Evolutionary conservation across 371 early-diverging fungal species (phyloP), one percentile per base, ranked within the genome.

Genomic region (Mucor mucedo): DNA sequence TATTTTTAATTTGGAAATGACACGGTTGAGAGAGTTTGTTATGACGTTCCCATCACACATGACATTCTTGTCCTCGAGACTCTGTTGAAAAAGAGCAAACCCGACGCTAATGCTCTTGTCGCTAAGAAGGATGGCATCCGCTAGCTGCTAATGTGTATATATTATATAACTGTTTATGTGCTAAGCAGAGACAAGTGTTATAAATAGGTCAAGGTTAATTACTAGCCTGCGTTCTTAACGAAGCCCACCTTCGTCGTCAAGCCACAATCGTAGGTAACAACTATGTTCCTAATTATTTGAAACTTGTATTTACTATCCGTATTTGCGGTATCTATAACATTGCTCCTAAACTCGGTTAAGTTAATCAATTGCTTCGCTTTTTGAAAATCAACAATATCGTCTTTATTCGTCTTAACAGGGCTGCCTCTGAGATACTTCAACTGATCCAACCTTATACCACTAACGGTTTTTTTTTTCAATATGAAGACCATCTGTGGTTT

Each of bases 271-370:
- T 81, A 66, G 95, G 95, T 68, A 89, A 89, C 88, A 97, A 90
- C 90, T 98, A 94, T 80, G 96, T 99, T 56, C 91, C 96, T 53
- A 93, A 94, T 67, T 94, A 98, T 87, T 88, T 96, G 82, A 97
- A 97, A 89, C 89, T 98, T 58, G 96, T 95, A 73, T 98, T 99
- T 71, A 98, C 98, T 72, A 86, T 98, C 84, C 96, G 93, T 82
- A 92, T 94, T 80, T 93, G 93, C 84, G 95, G 90, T 87, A 94
- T 98, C 90, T 97, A 95, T 92, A 95, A 97, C 88, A 91, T 98
- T 70, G 89, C 99, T 55, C 99, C 99, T 83, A 99, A 98, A 92
- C 96, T 98, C 74, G 91, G 97, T 82, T 99, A 99, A 92, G 95
- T 98, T 63, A 90, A 99, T 69, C 97, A 99, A 86, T 88, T 98